A percentile compares a stretch with the other conserved stretches of the same genome.
Conservation (phyloP, 768 basidiomycete species). For the Hypholoma sublateritium region DNA sequence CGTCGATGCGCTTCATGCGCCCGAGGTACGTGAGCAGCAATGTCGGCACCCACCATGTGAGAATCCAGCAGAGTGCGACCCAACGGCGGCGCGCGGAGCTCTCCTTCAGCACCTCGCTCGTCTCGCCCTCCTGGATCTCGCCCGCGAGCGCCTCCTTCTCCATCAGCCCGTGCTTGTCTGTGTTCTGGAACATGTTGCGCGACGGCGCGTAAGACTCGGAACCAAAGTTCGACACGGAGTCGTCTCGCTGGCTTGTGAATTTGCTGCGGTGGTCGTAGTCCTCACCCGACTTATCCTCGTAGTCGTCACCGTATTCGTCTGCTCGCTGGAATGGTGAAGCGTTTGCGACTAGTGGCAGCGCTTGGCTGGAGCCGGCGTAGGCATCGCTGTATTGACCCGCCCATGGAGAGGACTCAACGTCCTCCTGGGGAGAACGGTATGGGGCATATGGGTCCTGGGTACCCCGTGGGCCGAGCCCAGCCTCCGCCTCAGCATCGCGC, state of each 20-base stretch:
- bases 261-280: slow-evolving; percentile 81
- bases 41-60: slow-evolving; percentile 92
- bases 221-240: slow-evolving; percentile 78
- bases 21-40: slow-evolving; percentile 69
- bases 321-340: slow-evolving; percentile 82
- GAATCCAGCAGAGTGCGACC: slow-evolving; percentile 83
- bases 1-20: slow-evolving; percentile 91
- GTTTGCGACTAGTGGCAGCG: slow-evolving; percentile 80
- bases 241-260: slow-evolving; percentile 76
- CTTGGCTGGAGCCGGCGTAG: slow-evolving; percentile 63
- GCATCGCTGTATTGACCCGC: slow-evolving; percentile 47
- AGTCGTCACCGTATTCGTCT: slow-evolving; percentile 73
- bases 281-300: slow-evolving; percentile 71
- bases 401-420: slow-evolving; percentile 34
- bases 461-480: slow-evolving; percentile 58
- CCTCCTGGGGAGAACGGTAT: slow-evolving; percentile 55
- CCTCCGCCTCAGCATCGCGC: slow-evolving; percentile 73
- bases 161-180: slow-evolving; percentile 67
- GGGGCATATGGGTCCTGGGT: slow-evolving; percentile 76
- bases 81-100: slow-evolving; percentile 78
- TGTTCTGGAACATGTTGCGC: slow-evolving; percentile 91
- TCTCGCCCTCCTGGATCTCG: slow-evolving; percentile 86
- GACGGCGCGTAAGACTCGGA: slow-evolving; percentile 94
- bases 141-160: slow-evolving; percentile 86
- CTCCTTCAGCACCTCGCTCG: slow-evolving; percentile 84